phyloP scores from a whole-genome alignment of 805 yeast genomes.

The Metschnikowia arizonensis region DNA sequence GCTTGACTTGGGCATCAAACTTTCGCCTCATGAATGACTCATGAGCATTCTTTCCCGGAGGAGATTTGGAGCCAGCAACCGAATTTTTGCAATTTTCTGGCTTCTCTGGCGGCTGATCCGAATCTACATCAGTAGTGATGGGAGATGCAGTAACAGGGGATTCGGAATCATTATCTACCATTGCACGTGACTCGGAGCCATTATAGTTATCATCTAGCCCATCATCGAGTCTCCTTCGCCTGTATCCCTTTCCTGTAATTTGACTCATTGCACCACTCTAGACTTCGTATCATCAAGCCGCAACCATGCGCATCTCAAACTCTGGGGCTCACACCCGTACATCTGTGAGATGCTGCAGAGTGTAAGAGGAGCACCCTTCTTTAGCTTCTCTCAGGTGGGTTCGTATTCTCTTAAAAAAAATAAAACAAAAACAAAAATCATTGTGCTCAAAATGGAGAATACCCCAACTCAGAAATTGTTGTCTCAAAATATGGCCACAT shows the following conservation, averaged over 20 bases:
- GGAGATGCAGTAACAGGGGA: neutral
- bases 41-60: neutral
- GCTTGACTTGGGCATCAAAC: constrained; percentile 8
- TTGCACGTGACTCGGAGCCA: neutral
- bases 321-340: constrained; percentile 6
- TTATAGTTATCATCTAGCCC: neutral
- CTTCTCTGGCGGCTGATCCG: neutral
- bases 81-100: neutral
- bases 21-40: neutral
- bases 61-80: neutral
- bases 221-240: constrained; percentile 5
- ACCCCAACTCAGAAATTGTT: too few relatives aligned
- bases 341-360: neutral
- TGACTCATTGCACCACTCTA: constrained; percentile 3
- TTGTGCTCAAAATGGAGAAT: neutral
- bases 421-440: neutral
- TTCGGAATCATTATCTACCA: neutral
- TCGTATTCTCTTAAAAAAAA: neutral
- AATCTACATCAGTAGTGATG: neutral
- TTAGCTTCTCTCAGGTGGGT: neutral
- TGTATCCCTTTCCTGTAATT: constrained; percentile 6
- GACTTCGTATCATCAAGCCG: neutral
- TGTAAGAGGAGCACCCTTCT: neutral
- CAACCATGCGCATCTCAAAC: neutral
- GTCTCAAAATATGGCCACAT: neutral